Evolutionary conservation across 805 yeast genomes (phyloP), one percentile per base, ranked within the genome.

Genomic region (Komagataella pseudopastoris): DNA sequence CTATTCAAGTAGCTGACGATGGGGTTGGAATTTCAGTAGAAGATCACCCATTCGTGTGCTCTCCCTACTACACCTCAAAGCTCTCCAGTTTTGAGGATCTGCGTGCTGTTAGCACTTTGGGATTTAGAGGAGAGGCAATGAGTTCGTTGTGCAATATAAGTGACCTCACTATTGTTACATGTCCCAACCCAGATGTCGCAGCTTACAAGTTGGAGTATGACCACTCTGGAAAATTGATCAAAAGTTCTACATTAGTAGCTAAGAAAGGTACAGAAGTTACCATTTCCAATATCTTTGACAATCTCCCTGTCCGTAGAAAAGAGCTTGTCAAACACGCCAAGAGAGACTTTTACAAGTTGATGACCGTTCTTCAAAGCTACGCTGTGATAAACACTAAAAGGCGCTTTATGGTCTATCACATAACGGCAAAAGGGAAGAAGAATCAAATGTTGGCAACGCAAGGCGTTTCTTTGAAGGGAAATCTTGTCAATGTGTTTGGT

Each of bases 81-180:
- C 63, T 86, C 8, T 50, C 63, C 0, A 57, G 59, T 1, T 85
- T 83, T 60, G 79, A 80, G 36, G 86, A 80, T 55, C 66, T 85
- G 44, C 51, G 55, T 1, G 57, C 57, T 3, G 77, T 84, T 3
- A 56, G 58, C 4, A 81, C 90, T 0, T 65, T 83, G 30, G 95
- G 95, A 0, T 86, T 86, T 59, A 71, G 95, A 64, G 95, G 95
- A 23, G 93, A 86, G 62, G 93, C 93, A 0, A 68, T 86, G 60
- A 79, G 85, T 56, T 83, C 91, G 0, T 59, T 86, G 7, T 81
- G 88, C 59, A 73, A 81, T 5, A 68, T 85, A 16, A 64, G 80
- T 1, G 65, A 70, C 6, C 62, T 85, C 6, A 56, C 59, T 6
- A 70, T 85, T 1, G 63, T 59, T 1, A 85, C 89, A 0, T 72